These are phyloP conservation scores for Pythium oligandrum DNA, from an alignment of 352 stramenopile genomes.

Conservation along the genomic window DNA sequence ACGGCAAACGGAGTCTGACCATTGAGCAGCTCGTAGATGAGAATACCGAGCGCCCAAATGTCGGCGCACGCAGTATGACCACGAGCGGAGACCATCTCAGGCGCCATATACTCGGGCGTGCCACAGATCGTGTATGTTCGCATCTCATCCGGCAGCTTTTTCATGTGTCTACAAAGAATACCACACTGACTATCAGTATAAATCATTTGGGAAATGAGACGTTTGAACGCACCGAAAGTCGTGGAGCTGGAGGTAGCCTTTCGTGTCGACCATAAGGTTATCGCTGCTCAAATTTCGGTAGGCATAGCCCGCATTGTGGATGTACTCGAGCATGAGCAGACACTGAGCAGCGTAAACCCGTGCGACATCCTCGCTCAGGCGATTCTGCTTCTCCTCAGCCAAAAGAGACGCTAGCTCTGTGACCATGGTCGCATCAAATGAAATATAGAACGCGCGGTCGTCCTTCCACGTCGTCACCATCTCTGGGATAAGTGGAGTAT, in stretches of 20 bases:
- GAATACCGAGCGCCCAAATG: slow-evolving; percentile 81
- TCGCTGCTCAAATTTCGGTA: slow-evolving; percentile 85
- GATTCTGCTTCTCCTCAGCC: slow-evolving; percentile 43
- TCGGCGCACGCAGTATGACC: slow-evolving; percentile 76
- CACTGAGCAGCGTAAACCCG: slow-evolving; percentile 64
- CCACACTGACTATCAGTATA: no score
- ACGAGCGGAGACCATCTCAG: slow-evolving; percentile 83
- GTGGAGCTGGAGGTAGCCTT: slow-evolving; percentile 79
- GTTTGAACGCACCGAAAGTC: slow-evolving; percentile 58
- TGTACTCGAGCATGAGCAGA: slow-evolving; percentile 80
- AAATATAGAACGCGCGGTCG: slow-evolving; percentile 73
- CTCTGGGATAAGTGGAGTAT: slow-evolving; percentile 64
- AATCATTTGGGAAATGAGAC: no score
- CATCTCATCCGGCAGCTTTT: slow-evolving; percentile 74
- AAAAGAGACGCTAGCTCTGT: slow-evolving; percentile 61
- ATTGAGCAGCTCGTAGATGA: slow-evolving; percentile 85
- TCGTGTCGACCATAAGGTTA: slow-evolving; percentile 77
- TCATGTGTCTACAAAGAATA: slow-evolving; percentile 49
- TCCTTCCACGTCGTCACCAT: slow-evolving; percentile 79
- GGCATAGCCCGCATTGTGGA: slow-evolving; percentile 72
- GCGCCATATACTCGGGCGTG: slow-evolving; percentile 87
- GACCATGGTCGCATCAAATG: slow-evolving; percentile 67
- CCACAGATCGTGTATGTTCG: slow-evolving; percentile 87
- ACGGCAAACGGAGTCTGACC: slow-evolving; percentile 82
- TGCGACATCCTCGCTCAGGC: slow-evolving; percentile 53